phyloP scores from a whole-genome alignment of 1,284 basidiomycete species.

The Cryptococcus sp. region DNA sequence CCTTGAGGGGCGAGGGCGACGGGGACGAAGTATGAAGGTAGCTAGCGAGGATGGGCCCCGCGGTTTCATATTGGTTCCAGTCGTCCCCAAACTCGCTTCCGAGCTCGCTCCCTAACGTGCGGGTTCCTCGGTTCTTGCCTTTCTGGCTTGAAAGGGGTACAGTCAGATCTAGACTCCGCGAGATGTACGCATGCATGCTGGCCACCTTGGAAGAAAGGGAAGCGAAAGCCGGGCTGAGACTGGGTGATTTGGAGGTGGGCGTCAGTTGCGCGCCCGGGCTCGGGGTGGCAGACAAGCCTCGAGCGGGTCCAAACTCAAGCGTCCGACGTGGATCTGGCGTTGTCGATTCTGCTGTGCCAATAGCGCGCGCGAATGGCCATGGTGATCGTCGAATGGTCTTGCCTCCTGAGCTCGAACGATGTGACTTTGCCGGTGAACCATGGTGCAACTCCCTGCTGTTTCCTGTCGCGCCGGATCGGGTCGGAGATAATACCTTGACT shows the following conservation, averaged over 20 bases:
- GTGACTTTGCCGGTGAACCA: no score
- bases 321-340: slow-evolving; percentile 15
- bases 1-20: no score
- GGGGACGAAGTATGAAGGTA: no score
- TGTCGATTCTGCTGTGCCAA: no score
- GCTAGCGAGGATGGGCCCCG: no score
- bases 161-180: slow-evolving; percentile 12
- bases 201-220: slow-evolving; percentile 27
- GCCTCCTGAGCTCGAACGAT: no score
- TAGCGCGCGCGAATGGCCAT: slow-evolving; percentile 16
- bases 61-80: slow-evolving; percentile 7
- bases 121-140: slow-evolving; percentile 3
- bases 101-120: slow-evolving; percentile 39
- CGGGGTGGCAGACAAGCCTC: not conserved
- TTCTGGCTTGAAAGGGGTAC: slow-evolving; percentile 1
- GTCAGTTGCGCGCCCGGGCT: slow-evolving; percentile 2
- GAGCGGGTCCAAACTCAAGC: slow-evolving; percentile 8
- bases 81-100: slow-evolving; percentile 34
- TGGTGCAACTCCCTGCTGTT: no score
- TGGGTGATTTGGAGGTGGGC: not conserved
- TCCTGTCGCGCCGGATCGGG: no score
- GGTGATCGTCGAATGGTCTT: slow-evolving; percentile 13
- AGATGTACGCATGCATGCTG: slow-evolving; percentile 29
- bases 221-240: slow-evolving; percentile 27
- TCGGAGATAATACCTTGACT: no score